Evolutionary conservation across 257 asterid genomes (phyloP).

Genomic region (Fraxinus americana): DNA sequence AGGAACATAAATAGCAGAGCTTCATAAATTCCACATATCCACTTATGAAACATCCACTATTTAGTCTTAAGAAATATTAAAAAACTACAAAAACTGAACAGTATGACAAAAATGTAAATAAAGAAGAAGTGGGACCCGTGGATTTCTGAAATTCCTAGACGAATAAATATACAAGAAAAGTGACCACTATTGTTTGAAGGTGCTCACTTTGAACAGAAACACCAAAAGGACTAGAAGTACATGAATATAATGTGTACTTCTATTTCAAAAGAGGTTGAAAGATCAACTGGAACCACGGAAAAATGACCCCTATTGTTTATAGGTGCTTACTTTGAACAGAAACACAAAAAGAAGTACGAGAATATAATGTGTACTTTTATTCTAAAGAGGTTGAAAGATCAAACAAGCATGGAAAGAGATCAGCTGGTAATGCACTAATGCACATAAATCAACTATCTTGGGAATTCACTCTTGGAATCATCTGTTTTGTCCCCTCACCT

Average conservation of each 20-base stretch:
- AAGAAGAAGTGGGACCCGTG: neutral
- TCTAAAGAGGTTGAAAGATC: neutral
- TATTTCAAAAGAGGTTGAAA: neutral
- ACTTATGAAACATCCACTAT: conserved; percentile 10
- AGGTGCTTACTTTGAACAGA: neutral
- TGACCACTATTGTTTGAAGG: neutral
- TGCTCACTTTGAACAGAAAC: neutral
- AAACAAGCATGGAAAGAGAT: neutral
- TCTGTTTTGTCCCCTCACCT: neutral
- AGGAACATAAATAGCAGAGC: conserved; percentile 15
- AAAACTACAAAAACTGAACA: neutral
- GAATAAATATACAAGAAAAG: neutral
- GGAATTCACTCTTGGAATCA: neutral
- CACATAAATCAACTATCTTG: neutral
- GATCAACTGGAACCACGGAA: neutral
- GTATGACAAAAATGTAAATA: neutral
- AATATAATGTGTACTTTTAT: neutral
- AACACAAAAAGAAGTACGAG: neutral
- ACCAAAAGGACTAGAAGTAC: neutral
- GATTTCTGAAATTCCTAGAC: neutral
- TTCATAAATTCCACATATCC: conserved; percentile 12
- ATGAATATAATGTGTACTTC: neutral
- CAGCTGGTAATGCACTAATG: neutral
- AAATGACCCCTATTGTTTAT: neutral
- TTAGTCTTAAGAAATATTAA: neutral